Evolutionary conservation across 441 rosid genomes (phyloP).

Genomic region (Adansonia gregorii): DNA sequence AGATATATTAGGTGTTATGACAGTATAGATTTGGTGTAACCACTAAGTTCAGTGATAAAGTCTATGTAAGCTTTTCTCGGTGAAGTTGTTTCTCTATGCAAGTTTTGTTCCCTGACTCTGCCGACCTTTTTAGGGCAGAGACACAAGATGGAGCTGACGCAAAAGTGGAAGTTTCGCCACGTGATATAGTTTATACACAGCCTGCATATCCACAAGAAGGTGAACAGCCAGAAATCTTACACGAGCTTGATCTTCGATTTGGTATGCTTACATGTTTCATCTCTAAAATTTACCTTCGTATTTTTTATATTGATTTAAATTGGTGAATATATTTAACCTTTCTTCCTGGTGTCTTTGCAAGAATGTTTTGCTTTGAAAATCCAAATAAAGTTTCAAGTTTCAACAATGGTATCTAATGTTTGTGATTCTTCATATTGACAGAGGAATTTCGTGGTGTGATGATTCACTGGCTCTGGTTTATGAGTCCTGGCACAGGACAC

Average conservation of each 20-base stretch:
- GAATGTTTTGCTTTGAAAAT: conserved; percentile 17
- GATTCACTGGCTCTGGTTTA: conserved; percentile 86
- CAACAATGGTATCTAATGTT: conserved; percentile 2
- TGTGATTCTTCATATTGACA: conserved; percentile 38
- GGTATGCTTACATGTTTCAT: conserved; percentile 49
- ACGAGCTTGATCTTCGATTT: conserved; percentile 94
- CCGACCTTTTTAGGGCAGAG: conserved; percentile 74
- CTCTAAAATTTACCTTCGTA: conserved; percentile 1
- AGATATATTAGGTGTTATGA: conserved; percentile 6
- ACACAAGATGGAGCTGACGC: conserved; percentile 99
- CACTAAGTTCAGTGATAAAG: neutral
- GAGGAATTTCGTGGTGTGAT: conserved; percentile 95
- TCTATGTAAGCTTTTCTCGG: neutral
- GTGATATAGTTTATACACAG: conserved; percentile 83
- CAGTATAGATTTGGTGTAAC: neutral
- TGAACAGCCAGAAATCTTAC: conserved; percentile 76
- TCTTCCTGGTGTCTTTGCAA: conserved; percentile 1
- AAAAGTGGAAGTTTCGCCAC: conserved; percentile 90
- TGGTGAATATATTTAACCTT: neutral
- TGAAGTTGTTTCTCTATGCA: conserved; percentile 21
- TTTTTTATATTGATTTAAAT: conserved; percentile 23
- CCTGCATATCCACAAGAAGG: conserved; percentile 73
- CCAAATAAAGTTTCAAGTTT: neutral
- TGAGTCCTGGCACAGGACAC: conserved; percentile 96
- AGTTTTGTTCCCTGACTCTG: conserved; percentile 30